Evolutionary conservation across 495 filamentous ascomycete genomes (phyloP).

Genomic region (Daldinia childiae): DNA sequence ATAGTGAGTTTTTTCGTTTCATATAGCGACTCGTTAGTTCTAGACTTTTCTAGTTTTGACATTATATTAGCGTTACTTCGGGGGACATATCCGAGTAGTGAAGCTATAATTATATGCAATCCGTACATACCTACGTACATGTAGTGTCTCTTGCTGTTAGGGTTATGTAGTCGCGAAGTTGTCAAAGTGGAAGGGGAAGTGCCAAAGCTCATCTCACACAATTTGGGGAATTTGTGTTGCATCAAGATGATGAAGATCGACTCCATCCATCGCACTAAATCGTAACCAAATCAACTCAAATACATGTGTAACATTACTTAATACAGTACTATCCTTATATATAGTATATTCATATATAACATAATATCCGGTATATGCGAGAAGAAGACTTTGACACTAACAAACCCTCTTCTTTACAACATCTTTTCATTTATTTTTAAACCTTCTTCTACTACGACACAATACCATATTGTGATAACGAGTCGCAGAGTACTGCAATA

Average conservation of each 20-base stretch:
- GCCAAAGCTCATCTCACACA: no score
- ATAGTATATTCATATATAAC: neutral
- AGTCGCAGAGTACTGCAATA: neutral
- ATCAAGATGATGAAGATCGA: constrained; percentile 22
- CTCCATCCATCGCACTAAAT: neutral
- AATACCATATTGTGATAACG: no score
- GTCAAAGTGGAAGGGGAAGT: no score
- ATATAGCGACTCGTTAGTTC: constrained; percentile 11
- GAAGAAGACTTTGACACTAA: neutral
- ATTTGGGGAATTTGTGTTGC: constrained; percentile 36
- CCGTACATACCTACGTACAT: neutral
- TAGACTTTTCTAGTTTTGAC: neutral
- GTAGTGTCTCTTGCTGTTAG: neutral
- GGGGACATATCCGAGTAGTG: neutral
- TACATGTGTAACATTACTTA: constrained; percentile 13
- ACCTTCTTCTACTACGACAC: neutral
- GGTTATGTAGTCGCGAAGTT: no score
- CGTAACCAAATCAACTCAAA: neutral
- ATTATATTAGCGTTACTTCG: constrained; percentile 6
- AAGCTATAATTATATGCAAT: neutral
- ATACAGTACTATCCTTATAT: no score
- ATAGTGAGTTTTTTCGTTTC: constrained; percentile 18
- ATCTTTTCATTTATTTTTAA: neutral
- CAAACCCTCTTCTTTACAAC: neutral
- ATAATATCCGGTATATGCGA: constrained; percentile 10